Evolutionary conservation across 192 early-diverging fungal species (phyloP), one percentile per base, ranked within the genome.

Genomic region (Linnemannia exigua): DNA sequence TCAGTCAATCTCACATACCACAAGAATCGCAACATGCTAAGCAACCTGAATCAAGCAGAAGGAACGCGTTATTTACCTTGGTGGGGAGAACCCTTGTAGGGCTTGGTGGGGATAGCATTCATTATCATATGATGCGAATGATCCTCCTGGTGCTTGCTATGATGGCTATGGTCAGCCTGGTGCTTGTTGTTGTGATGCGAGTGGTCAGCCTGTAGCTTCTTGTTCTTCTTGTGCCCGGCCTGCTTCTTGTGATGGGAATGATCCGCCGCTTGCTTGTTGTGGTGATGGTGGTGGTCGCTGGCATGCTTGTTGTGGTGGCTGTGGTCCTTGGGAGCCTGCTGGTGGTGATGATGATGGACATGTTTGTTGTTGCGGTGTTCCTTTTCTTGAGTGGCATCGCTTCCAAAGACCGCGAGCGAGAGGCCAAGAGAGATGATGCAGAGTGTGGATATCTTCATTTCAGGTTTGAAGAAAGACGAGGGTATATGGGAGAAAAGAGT

Each of bases 371-470:
- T 9, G 63, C 16, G 28, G 31, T 75, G 20, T 17, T 67, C 66
- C 66, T 33, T 51, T 9, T 37, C 20, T 25, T 25, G 58, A n/a
- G 48, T 54, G 3, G 72, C 67, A 47, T 82, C 80, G 8, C 80
- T 44, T 3, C 5, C 35, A 20, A 82, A 22, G 33, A 72, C 38
- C 3, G 58, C 75, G 9, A 82, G 69, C n/a, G 80, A 82, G 52
- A 82, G 33, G 12, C 74, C 75, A 20, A 82, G 8, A 14, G 75
- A 77, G n/a, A 82, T 69, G 58, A 82, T 82, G 37, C 80, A 75
- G 11, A 82, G 19, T 38, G 75, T 14, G 3, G 75, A 63, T 28
- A 82, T 71, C 75, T 76, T 82, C 80, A 82, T 79, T 8, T 52
- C 17, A 4, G 37, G 16, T 5, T 69, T 47, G 38, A 25, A 31